Conservation (phyloP, 495 filamentous ascomycete genomes). For the Talaromyces wortmannii region DNA sequence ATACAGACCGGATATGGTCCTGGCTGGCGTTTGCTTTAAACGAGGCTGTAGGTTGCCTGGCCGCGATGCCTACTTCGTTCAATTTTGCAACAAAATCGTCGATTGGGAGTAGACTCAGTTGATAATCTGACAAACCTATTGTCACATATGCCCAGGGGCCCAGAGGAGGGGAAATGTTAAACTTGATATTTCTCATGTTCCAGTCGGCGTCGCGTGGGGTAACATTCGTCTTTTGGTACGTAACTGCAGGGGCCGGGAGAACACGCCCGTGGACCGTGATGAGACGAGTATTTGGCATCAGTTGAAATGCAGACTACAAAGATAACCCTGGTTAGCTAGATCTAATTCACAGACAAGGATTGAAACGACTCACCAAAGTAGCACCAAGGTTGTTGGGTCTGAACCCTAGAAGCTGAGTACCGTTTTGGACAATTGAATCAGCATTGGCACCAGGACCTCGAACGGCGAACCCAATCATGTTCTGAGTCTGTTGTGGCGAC, state of each 20-base stretch:
- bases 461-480: conserved; percentile 62
- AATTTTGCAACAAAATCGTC: conserved; percentile 45
- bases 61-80: conserved; percentile 32
- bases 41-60: neutral
- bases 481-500: conserved; percentile 36
- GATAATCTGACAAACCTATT: neutral
- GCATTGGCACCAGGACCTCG: conserved; percentile 56
- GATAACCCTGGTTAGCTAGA: neutral
- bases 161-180: conserved; percentile 26
- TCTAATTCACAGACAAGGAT: neutral
- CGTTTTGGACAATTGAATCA: conserved; percentile 47
- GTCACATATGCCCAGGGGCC: conserved; percentile 24
- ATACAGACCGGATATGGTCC: neutral
- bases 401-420: conserved; percentile 38
- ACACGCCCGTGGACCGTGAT: conserved; percentile 61
- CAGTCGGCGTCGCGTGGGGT: conserved; percentile 38
- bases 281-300: conserved; percentile 45
- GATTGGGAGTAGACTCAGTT: conserved; percentile 14
- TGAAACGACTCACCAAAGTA: conserved; percentile 19
- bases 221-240: conserved; percentile 33
- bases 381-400: conserved; percentile 15
- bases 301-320: conserved; percentile 39
- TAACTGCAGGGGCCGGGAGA: conserved; percentile 45
- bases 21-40: neutral
- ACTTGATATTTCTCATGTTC: conserved; percentile 47